Conservation (phyloP, 768 basidiomycete species). For the Pulveroboletus sp. region DNA sequence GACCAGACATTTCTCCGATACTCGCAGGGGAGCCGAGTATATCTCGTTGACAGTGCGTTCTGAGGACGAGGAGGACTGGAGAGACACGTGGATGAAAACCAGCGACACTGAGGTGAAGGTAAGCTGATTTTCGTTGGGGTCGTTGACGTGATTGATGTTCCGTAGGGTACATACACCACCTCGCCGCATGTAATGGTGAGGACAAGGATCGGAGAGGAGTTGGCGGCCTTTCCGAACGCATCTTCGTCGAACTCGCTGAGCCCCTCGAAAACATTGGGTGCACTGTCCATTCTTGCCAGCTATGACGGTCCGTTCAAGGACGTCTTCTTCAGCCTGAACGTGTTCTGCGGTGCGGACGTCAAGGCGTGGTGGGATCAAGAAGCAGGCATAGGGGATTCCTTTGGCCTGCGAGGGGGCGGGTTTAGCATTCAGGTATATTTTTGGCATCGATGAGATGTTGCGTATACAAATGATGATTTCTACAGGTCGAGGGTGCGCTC, state of each 20-base stretch:
- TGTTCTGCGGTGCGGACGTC: conserved; percentile 38
- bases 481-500: conserved; percentile 58
- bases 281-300: conserved; percentile 55
- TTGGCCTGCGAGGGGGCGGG: not conserved
- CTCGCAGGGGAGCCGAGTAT: conserved; percentile 58
- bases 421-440: conserved; percentile 16
- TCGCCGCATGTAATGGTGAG: conserved; percentile 40
- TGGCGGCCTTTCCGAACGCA: conserved; percentile 17
- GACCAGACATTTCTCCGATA: conserved; percentile 67
- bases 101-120: conserved; percentile 40
- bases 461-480: not conserved
- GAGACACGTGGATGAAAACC: conserved; percentile 22
- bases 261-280: conserved; percentile 32
- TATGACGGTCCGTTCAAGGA: conserved; percentile 64
- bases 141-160: conserved; percentile 1
- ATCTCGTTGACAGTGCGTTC: conserved; percentile 47
- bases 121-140: conserved; percentile 1
- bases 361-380: conserved; percentile 47
- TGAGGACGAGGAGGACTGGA: conserved; percentile 42
- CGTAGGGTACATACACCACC: conserved; percentile 43
- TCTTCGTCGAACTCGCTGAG: not conserved
- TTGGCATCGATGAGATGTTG: not conserved
- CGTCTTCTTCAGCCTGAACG: conserved; percentile 66
- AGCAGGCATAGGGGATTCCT: conserved; percentile 8
- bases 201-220: conserved; percentile 16